phyloP scores from a whole-genome alignment of 441 rosid genomes.

The Erodium trifolium region DNA sequence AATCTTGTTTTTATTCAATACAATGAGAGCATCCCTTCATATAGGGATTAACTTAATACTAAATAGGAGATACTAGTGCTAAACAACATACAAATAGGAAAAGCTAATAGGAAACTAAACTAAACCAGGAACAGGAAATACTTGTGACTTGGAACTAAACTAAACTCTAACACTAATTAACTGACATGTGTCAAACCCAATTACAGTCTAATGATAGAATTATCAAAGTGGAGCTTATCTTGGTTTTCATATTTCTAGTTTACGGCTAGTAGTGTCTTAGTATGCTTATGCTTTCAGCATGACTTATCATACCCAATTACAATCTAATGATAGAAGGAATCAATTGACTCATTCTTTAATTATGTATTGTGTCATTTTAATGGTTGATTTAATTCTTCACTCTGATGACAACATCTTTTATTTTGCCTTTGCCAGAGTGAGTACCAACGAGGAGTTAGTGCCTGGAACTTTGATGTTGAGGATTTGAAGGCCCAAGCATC shows the following conservation, averaged over 20 bases:
- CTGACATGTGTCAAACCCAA: background rate
- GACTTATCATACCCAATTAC: background rate
- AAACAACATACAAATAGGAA: too few relatives aligned
- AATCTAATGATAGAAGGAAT: too few relatives aligned
- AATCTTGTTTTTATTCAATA: too few relatives aligned
- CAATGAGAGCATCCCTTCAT: too few relatives aligned
- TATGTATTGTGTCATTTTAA: background rate
- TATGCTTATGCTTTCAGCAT: background rate
- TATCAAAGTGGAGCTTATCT: background rate
- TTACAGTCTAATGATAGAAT: background rate
- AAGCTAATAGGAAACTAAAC: too few relatives aligned
- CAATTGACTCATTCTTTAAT: background rate
- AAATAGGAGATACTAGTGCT: too few relatives aligned
- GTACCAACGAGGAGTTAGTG: slow-evolving; percentile 96
- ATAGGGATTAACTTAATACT: too few relatives aligned
- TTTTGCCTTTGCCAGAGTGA: slow-evolving; percentile 55
- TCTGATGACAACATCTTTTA: slow-evolving; percentile 9
- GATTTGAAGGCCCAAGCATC: slow-evolving; percentile 52
- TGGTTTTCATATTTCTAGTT: background rate
- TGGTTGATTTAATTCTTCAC: background rate
- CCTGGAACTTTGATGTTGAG: slow-evolving; percentile 77
- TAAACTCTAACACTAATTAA: too few relatives aligned
- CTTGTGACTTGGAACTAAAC: too few relatives aligned
- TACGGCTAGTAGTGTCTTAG: background rate
- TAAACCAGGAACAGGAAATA: too few relatives aligned